Base-by-base conservation (phyloP, 306 rosid genomes). In the Trichosanthes cucumerina region DNA sequence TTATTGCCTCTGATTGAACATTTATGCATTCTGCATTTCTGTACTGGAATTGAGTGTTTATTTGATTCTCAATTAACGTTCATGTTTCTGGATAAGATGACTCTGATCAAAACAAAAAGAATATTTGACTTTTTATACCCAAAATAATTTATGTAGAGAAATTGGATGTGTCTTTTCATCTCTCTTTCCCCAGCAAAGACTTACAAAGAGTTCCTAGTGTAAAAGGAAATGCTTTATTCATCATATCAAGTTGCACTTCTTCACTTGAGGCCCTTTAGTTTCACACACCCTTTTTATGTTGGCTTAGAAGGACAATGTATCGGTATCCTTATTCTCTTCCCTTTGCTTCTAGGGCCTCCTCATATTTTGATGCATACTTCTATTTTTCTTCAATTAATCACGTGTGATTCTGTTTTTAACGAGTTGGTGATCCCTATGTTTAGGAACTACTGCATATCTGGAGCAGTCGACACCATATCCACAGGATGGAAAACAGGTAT, bases 401-500 rank as follows among this genome's bases (percentile, higher is more conserved):
- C 1, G 7, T 10, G 31, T 72, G 23, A 3, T 2, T 70, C 50
- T 70, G 52, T 11, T 34, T 53, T 5, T 72, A 77, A 85, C 81
- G 56, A 74, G 83, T 70, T 79, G 84, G 74, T 36, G 66, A 63
- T 85, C 82, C 80, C 81, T 77, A 78, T 81, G 75, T 82, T 82
- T 81, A 93, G 98, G 97, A 79, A 91, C 97, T 70, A 85, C 75
- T 9, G 98, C 91, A 39, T 93, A 88, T 76, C 81, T 93, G 78
- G 98, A 93, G 89, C 97, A 93, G 77, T 90, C 98, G 16, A 75
- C 52, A 60, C 96, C 97, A 58, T 91, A 12, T 87, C 98, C 98
- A 49, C 81, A 88, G 81, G 98, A 93, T 80, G 98, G 98, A 69
- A 93, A 93, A 85, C 98, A 87, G 97, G 98, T 93, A 84, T 60